Conservation (phyloP, 108 stramenopile species). For the Skeletonema costatum region DNA sequence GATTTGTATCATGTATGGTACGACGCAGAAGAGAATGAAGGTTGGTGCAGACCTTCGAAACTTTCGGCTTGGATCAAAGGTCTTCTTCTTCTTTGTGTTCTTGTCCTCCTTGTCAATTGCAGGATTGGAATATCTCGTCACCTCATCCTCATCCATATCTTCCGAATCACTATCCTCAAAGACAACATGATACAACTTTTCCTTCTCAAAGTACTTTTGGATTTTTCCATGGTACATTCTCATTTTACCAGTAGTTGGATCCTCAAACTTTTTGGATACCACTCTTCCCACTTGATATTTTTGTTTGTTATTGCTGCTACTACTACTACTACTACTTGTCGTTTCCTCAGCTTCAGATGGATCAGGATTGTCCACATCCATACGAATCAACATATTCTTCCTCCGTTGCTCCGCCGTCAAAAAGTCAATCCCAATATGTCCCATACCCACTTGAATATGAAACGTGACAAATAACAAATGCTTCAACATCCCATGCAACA, state of each 20-base stretch:
- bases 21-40: constrained; percentile 77
- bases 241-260: neutral
- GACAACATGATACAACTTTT: neutral
- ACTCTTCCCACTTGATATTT: neutral
- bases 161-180: constrained; percentile 7
- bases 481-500: constrained; percentile 57
- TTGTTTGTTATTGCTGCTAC: constrained; percentile 2
- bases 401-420: constrained; percentile 73
- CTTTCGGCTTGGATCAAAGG: constrained; percentile 46
- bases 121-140: neutral
- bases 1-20: constrained; percentile 88
- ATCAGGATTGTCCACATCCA: constrained; percentile 60
- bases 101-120: constrained; percentile 4
- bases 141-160: neutral
- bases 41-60: constrained; percentile 77
- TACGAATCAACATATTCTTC: constrained; percentile 77
- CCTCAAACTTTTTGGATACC: neutral
- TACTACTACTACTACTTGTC: neutral
- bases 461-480: constrained; percentile 86
- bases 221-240: neutral
- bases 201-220: neutral
- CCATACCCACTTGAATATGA: constrained; percentile 87
- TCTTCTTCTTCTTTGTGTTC: constrained; percentile 26
- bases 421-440: constrained; percentile 85
- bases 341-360: neutral